Base-by-base conservation (phyloP, 805 yeast species). In the Yamadazyma endophytica region DNA sequence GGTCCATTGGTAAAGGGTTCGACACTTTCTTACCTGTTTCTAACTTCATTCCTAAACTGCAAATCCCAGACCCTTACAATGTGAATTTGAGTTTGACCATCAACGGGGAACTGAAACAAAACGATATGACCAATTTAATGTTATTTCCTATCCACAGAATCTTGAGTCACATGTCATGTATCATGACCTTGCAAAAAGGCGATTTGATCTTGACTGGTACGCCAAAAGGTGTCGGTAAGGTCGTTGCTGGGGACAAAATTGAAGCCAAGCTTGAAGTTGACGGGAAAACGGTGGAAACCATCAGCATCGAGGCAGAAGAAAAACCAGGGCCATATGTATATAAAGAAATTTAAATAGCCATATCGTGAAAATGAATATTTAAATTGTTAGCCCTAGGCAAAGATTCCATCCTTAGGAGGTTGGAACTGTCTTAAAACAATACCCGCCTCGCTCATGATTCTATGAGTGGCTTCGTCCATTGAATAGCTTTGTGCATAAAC, bases 1-100 rank as follows among this genome's bases (percentile, higher is more conserved):
- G 99, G 99, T 62, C 90, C 4, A 86, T 88, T 43, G 96, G 92
- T 21, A 92, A 92, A 54, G 98, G 98, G 0, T 90, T 88, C 56
- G 99, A 92, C 52, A 90, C 98, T 0, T 92, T 92, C 57, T 69
- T 85, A 54, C 99, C 99, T 2, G 53, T 92, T n/a, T 81, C 95
- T 6, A 58, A 64, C 13, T 75, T 78, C 43, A 80, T 92, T 33
- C 75, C 89, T 7, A 82, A 83, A 48, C 55, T 53, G 1, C 53
- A 67, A 39, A 76, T 92, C 33, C 71, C 78, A 4, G 84, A 82
- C 47, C 95, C 94, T 3, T 80, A 83, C 49, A 71, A 80, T 21
- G 88, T 79, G 9, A 70, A 69, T 36, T 67, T 82, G 49, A 60
- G 65, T 33, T 70, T 87, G 38, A 70, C 69, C 16, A 76, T 92